These are phyloP conservation scores for Sechiopsis laciniata DNA, from an alignment of 306 rosid species.

Conservation along the genomic window DNA sequence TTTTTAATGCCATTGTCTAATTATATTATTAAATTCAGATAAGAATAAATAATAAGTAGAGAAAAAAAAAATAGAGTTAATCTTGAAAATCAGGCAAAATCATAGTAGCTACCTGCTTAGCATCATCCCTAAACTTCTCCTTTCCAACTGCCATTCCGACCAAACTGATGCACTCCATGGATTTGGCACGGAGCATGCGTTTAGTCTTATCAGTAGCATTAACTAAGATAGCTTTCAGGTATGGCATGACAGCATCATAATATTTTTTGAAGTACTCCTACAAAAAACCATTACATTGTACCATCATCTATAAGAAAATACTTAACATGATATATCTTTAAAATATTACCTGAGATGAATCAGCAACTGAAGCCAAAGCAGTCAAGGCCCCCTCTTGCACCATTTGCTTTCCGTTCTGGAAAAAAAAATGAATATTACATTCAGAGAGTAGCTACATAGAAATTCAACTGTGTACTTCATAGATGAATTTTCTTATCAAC, in stretches of 20 bases:
- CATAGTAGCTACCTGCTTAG: conserved; percentile 62
- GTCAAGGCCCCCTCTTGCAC: conserved; percentile 99
- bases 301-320: conserved; percentile 21
- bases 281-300: conserved; percentile 26
- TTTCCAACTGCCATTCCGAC: conserved; percentile 99
- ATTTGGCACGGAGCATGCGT: conserved; percentile 98
- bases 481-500: background rate
- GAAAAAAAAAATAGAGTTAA: background rate
- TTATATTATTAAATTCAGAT: background rate
- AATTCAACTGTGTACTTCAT: background rate
- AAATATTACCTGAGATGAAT: conserved; percentile 86
- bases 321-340: background rate
- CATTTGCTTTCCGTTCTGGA: conserved; percentile 94
- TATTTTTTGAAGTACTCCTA: conserved; percentile 95
- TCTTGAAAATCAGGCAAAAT: background rate
- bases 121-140: conserved; percentile 94
- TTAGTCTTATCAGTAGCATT: conserved; percentile 94
- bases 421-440: background rate
- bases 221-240: conserved; percentile 84
- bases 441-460: background rate
- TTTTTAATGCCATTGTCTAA: background rate
- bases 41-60: no score
- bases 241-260: conserved; percentile 95
- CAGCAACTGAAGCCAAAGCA: conserved; percentile 97
- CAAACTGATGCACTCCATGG: conserved; percentile 98